A percentile compares a stretch with the other conserved stretches of the same genome.
These are phyloP conservation scores for Pelargonium australe DNA, from an alignment of 441 rosid species.

Conservation along the genomic window DNA sequence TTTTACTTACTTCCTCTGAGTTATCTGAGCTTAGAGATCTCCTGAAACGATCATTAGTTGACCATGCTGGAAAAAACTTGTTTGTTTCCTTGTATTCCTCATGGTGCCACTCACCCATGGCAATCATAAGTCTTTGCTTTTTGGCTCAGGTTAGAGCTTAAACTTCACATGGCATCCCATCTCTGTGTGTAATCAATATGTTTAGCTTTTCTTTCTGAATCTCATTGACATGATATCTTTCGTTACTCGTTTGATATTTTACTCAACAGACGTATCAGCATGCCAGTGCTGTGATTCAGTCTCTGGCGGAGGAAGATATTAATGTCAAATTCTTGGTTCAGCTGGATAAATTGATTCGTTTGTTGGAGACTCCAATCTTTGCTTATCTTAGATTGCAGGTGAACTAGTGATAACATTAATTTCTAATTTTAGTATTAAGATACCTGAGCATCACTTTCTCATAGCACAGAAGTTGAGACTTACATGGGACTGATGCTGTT, in stretches of 20 bases:
- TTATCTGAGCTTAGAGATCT: conserved; percentile 77
- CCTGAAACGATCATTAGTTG: conserved; percentile 73
- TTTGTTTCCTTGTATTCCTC: conserved; percentile 89
- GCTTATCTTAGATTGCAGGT: conserved; percentile 99
- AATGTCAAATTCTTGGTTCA: conserved; percentile 94
- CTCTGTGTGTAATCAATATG: not conserved
- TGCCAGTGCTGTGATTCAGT: conserved; percentile 85
- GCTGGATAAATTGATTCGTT: conserved; percentile 92
- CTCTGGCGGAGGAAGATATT: conserved; percentile 92
- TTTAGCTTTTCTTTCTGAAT: not conserved
- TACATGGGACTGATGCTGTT: not conserved
- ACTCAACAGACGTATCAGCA: conserved; percentile 84
- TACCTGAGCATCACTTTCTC: conserved; percentile 3
- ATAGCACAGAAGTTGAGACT: not conserved
- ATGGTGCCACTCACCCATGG: conserved; percentile 99
- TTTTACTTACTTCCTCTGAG: conserved; percentile 95
- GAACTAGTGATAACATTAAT: not conserved
- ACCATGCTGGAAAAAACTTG: conserved; percentile 75
- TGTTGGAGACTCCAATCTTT: conserved; percentile 96
- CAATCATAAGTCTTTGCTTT: conserved; percentile 95
- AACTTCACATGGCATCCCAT: not conserved
- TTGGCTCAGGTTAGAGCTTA: conserved; percentile 68
- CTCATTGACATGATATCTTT: not conserved
- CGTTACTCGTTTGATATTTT: conserved; percentile 11
- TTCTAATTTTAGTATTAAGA: too few relatives aligned